phyloP scores from a whole-genome alignment of 371 early-diverging fungal genomes.

The Saksenaea oblongispora region DNA sequence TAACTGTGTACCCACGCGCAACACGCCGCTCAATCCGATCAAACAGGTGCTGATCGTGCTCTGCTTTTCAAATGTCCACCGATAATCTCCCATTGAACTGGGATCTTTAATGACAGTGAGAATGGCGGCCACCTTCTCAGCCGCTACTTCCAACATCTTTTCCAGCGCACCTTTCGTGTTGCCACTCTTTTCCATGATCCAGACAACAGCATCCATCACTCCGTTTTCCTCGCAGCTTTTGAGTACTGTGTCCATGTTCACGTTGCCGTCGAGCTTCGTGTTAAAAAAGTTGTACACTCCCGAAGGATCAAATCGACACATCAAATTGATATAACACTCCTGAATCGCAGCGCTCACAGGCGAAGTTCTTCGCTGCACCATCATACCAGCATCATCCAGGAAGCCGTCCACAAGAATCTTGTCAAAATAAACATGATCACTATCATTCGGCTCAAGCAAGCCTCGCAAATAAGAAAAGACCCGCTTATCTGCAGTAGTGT shows the following conservation, averaged over 20 bases:
- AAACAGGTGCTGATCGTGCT: slow-evolving; percentile 50
- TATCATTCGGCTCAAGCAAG: slow-evolving; percentile 56
- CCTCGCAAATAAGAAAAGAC: slow-evolving; percentile 70
- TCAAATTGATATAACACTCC: slow-evolving; percentile 69
- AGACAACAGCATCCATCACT: slow-evolving; percentile 73
- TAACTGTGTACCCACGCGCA: slow-evolving; percentile 60
- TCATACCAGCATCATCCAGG: slow-evolving; percentile 11
- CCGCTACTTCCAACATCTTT: slow-evolving; percentile 64
- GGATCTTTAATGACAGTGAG: slow-evolving; percentile 44
- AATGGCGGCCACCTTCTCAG: slow-evolving; percentile 48
- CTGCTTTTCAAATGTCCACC: slow-evolving; percentile 63
- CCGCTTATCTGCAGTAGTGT: slow-evolving; percentile 46
- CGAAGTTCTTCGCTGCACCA: slow-evolving; percentile 12
- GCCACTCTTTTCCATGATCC: slow-evolving; percentile 77
- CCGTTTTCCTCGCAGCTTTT: slow-evolving; percentile 58
- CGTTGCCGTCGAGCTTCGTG: slow-evolving; percentile 57
- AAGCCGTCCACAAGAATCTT: slow-evolving; percentile 3
- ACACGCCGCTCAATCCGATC: slow-evolving; percentile 60
- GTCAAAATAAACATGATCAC: not conserved
- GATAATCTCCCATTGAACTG: not conserved
- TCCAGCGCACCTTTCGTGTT: slow-evolving; percentile 68
- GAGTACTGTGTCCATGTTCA: slow-evolving; percentile 58
- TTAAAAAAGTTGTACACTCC: slow-evolving; percentile 67
- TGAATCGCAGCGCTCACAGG: slow-evolving; percentile 43
- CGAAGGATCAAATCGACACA: slow-evolving; percentile 70